Percentiles rank a stretch among this genome's conserved stretches.
These are phyloP conservation scores for Beauveria brongniartii DNA, from an alignment of 2,329 filamentous ascomycete species.

Conservation along the genomic window DNA sequence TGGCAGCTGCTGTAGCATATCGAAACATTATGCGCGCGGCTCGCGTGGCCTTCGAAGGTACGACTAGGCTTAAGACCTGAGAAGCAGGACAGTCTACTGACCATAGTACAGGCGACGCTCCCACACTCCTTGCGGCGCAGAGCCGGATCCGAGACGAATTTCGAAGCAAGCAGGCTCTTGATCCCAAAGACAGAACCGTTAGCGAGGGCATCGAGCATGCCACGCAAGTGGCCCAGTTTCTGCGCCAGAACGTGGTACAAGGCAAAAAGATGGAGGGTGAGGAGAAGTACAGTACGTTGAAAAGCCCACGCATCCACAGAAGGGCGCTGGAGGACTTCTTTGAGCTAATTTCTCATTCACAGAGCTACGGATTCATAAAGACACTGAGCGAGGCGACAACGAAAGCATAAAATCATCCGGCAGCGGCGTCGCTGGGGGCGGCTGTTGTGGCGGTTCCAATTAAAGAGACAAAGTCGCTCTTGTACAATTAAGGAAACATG, in stretches of 20 bases:
- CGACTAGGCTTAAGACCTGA: conserved; percentile 2
- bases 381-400: conserved; percentile 90
- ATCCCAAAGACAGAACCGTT: conserved; percentile 49
- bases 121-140: conserved; percentile 62
- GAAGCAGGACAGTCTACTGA: neutral
- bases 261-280: conserved; percentile 46
- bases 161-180: conserved; percentile 53
- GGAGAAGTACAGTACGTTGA: conserved; percentile 50
- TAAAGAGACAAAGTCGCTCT: neutral
- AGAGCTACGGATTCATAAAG: conserved; percentile 83
- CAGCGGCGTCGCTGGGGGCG: conserved; percentile 17
- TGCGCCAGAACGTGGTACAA: conserved; percentile 83
- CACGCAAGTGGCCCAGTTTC: conserved; percentile 69
- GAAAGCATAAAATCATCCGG: conserved; percentile 65
- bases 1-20: conserved; percentile 72
- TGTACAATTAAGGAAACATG: conserved; percentile 13
- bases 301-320: neutral
- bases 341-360: neutral
- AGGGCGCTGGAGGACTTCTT: no score
- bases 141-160: conserved; percentile 67
- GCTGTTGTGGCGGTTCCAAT: conserved; percentile 19
- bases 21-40: conserved; percentile 73
- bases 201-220: conserved; percentile 66
- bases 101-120: conserved; percentile 53
- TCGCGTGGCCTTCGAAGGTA: conserved; percentile 77